Evolutionary conservation across 306 rosid genomes (phyloP).

Genomic region (Elaeagnus macrophylla): DNA sequence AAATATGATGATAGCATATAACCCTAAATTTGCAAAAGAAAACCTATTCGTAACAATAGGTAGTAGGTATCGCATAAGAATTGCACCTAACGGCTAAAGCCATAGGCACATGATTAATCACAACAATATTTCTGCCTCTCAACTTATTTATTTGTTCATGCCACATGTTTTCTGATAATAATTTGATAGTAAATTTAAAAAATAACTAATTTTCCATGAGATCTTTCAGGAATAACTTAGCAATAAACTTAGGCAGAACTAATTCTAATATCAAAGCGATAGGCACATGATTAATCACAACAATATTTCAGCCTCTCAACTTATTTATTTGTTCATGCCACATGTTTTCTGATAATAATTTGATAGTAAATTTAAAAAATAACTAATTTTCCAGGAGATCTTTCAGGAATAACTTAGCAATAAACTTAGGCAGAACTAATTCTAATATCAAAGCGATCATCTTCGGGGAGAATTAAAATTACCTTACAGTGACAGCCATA

Average conservation of each 20-base stretch:
- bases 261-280: neutral
- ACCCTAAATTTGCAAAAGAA: neutral
- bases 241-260: neutral
- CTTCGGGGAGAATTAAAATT: neutral
- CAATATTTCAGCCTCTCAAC: neutral
- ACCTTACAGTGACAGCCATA: slow-evolving; percentile 90
- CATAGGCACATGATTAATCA: neutral
- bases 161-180: neutral
- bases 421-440: neutral
- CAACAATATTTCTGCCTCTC: neutral
- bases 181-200: neutral
- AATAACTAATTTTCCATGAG: neutral
- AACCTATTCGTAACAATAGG: neutral
- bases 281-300: neutral
- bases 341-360: neutral
- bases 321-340: neutral
- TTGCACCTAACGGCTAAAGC: neutral
- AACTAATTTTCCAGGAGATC: neutral
- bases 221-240: neutral
- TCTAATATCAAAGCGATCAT: neutral
- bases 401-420: neutral
- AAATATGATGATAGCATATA: neutral
- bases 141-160: neutral
- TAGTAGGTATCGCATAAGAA: neutral
- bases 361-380: neutral